Evolutionary conservation across 2,329 filamentous ascomycete species (phyloP), one percentile per base, ranked within the genome.

Genomic region (Fusarium sp.): DNA sequence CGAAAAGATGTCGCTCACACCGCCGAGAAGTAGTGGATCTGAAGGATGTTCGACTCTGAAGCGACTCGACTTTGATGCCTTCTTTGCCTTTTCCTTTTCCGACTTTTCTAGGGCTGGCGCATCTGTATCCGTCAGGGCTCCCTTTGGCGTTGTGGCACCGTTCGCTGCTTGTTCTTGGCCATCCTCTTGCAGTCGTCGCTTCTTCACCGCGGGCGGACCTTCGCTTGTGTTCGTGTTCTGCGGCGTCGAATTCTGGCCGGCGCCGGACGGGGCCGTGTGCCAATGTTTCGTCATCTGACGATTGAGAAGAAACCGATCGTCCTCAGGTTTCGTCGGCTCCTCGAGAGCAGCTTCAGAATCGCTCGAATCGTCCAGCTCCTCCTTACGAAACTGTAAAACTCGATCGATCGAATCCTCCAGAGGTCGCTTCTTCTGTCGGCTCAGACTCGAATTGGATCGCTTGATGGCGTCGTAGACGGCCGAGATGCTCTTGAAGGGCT

Each of bases 401-500:
- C 94, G 88, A 71, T 97, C 94, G 72, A 98, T 94, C 38, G 93
- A 93, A 72, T 96, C 93, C 81, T 98, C 94, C 1, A 98, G 84
- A 0, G 93, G 87, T 70, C 91, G 92, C 82, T 96, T 97, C 42
- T 94, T 94, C 75, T 93, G 91, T 24, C 96, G 88, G 72, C 93
- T 94, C 24, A 98, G 84, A 76, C 93, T 95, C 0, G 95, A 97
- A 81, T 98, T 98, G 16, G 95, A 98, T 60, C 87, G 85, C 76
- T 95, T 94, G 71, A 98, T 94, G 67, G 89, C 90, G 42, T 95
- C 92, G 80, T 96, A 98, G 1, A 97, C 89, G 3, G 85, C 83
- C 3, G 87, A 83, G 5, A 92, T 85, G 1, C 89, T 91, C 34
- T 80, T 81, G 76, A 83, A 82, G 10, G 78, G 79, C 34, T 85